Evolutionary conservation across 306 rosid species (phyloP).

Genomic region (Gillenia trifoliata): DNA sequence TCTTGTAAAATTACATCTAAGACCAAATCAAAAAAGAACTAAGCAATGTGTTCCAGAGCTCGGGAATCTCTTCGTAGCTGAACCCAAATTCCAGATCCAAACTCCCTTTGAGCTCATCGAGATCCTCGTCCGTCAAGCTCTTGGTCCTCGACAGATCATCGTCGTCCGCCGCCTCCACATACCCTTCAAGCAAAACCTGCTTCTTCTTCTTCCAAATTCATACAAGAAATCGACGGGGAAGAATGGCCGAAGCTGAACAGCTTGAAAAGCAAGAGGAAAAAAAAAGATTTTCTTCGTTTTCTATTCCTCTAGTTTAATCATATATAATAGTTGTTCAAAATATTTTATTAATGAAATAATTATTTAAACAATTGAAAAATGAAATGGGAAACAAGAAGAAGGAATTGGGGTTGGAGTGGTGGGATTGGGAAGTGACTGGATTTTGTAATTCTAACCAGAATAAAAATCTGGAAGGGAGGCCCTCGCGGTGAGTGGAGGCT

Average conservation of each 20-base stretch:
- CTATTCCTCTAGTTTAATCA: neutral
- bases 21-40: too few relatives aligned
- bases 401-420: too few relatives aligned
- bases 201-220: conserved; percentile 37
- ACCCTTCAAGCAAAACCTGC: conserved; percentile 62
- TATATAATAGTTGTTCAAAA: neutral
- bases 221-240: conserved; percentile 1
- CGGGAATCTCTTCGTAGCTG: conserved; percentile 79
- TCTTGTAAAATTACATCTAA: too few relatives aligned
- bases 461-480: too few relatives aligned
- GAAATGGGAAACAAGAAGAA: too few relatives aligned
- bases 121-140: conserved; percentile 81
- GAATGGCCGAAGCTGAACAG: neutral
- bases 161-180: conserved; percentile 46
- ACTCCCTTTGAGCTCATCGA: conserved; percentile 78
- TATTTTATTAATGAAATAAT: too few relatives aligned
- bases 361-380: too few relatives aligned
- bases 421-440: too few relatives aligned
- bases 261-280: conserved; percentile 10
- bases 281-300: too few relatives aligned
- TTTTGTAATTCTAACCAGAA: too few relatives aligned
- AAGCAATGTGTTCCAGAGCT: conserved; percentile 77
- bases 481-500: too few relatives aligned
- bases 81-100: conserved; percentile 84
- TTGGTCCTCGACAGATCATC: conserved; percentile 56